phyloP scores from a whole-genome alignment of 2,329 filamentous ascomycete genomes.

The Pezicula carpinea region DNA sequence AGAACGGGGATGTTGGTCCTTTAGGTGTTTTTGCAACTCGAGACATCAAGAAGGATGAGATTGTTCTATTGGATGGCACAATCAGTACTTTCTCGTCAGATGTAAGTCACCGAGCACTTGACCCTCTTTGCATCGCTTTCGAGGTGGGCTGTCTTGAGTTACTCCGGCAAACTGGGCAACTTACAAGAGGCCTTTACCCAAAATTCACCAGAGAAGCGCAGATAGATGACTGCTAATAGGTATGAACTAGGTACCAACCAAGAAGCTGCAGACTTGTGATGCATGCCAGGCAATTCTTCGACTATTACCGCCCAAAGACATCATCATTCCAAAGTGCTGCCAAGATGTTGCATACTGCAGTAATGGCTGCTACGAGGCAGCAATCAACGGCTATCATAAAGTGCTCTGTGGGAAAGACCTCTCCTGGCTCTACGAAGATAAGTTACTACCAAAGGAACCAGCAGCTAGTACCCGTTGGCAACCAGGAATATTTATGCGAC shows the following conservation, averaged over 20 bases:
- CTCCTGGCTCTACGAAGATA: slow-evolving; percentile 16
- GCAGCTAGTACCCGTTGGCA: slow-evolving; percentile 9
- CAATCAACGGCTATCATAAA: slow-evolving; percentile 18
- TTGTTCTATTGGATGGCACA: slow-evolving; percentile 18
- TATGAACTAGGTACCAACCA: too few species aligned
- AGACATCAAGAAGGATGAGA: slow-evolving; percentile 19
- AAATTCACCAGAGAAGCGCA: too few species aligned
- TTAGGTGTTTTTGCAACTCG: slow-evolving; percentile 22
- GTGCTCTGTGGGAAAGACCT: slow-evolving; percentile 20
- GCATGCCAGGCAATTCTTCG: slow-evolving; percentile 18
- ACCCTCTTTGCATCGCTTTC: too few species aligned
- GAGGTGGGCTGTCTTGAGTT: too few species aligned
- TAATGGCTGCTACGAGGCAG: slow-evolving; percentile 13
- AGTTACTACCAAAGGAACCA: neutral
- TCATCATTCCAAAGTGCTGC: slow-evolving; percentile 15
- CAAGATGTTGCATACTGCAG: slow-evolving; percentile 19
- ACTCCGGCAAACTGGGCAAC: too few species aligned
- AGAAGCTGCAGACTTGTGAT: slow-evolving; percentile 17
- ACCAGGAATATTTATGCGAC: slow-evolving; percentile 16
- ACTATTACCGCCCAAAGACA: slow-evolving; percentile 6
- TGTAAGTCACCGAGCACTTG: too few species aligned
- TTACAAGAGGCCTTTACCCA: too few species aligned
- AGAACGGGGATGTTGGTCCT: slow-evolving; percentile 18
- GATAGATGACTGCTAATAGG: too few species aligned
- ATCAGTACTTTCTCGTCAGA: neutral